Evolutionary conservation across 2,329 filamentous ascomycete species (phyloP).

Genomic region (Thelonectria discophora): DNA sequence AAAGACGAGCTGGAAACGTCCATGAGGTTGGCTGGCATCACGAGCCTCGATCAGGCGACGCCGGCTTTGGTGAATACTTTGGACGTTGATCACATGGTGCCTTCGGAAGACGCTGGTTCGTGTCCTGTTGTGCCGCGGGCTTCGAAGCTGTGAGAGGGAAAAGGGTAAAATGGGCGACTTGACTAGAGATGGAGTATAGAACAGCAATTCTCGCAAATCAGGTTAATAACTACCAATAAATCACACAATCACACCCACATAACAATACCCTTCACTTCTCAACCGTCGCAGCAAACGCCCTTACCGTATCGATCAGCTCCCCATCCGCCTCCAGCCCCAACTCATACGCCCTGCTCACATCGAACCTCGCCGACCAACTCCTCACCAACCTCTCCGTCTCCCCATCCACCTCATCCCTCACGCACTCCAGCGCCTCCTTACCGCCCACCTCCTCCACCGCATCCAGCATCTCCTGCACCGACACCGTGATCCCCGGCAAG

Average conservation of each 20-base stretch:
- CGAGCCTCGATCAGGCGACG: slow-evolving; percentile 40
- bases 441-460: slow-evolving; percentile 60
- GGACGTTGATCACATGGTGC: slow-evolving; percentile 45
- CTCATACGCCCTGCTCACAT: slow-evolving; percentile 59
- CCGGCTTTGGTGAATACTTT: slow-evolving; percentile 45
- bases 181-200: neutral
- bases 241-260: neutral
- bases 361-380: slow-evolving; percentile 63
- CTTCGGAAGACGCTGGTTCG: slow-evolving; percentile 27
- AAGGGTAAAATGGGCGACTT: neutral
- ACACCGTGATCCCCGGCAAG: slow-evolving; percentile 61
- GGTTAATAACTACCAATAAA: slow-evolving; percentile 14
- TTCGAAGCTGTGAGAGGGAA: slow-evolving; percentile 32
- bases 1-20: slow-evolving; percentile 46
- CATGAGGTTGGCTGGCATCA: slow-evolving; percentile 44
- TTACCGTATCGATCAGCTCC: slow-evolving; percentile 45
- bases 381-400: slow-evolving; percentile 59
- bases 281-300: slow-evolving; percentile 37
- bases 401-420: slow-evolving; percentile 58
- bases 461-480: slow-evolving; percentile 62
- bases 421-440: slow-evolving; percentile 51
- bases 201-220: neutral
- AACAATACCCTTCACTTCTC: slow-evolving; percentile 17
- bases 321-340: slow-evolving; percentile 62
- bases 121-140: slow-evolving; percentile 12